Base-by-base conservation (phyloP, 768 basidiomycete genomes). In the Podaxis mareebaensis region DNA sequence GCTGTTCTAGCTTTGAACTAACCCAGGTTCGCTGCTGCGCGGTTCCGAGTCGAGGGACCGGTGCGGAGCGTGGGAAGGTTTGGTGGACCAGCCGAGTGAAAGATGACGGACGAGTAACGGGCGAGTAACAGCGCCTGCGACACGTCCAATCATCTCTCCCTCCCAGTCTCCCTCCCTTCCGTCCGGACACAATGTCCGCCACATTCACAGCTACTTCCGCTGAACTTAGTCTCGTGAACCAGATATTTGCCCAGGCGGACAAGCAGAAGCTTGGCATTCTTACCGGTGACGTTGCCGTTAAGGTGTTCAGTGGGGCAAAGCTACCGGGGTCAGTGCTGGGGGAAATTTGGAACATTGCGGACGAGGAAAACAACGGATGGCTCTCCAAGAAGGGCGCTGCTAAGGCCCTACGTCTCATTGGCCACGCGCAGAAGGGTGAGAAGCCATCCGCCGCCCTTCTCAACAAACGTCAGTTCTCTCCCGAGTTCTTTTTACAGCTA, bases 321-420 rank as follows among this genome's bases (percentile, higher is more conserved):
- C 85, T 99, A 64, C 77, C 86, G 42, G 88, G 93, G 8, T 78
- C 83, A 17, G 82, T 84, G 39, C 87, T 99, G 65, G 93, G 96
- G 51, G 93, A 97, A 78, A 90, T 99, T 66, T 99, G 97, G 96
- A 85, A 80, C 64, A 78, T 99, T 63, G 89, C 95, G 55, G 97
- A 99, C 79, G 88, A 91, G 60, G 89, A 95, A 36, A 96, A 98
- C 80, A 92, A 92, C 65, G 97, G 97, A 2, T 95, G 89, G 78
- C 84, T 99, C 59, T 89, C 94, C 11, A 87, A 85, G 67, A 95
- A 93, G 71, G 92, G 92, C 49, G 92, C 95, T 68, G 88, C 93
- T 17, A 81, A 91, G 64, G 95, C 93, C 28, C 81, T 96, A n/a
- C 83, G 97, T 62, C 81, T 99, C 56, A 94, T 99, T 65, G 95